phyloP scores from a whole-genome alignment of 345 rosid species.

The Abelmoschus esculentus region DNA sequence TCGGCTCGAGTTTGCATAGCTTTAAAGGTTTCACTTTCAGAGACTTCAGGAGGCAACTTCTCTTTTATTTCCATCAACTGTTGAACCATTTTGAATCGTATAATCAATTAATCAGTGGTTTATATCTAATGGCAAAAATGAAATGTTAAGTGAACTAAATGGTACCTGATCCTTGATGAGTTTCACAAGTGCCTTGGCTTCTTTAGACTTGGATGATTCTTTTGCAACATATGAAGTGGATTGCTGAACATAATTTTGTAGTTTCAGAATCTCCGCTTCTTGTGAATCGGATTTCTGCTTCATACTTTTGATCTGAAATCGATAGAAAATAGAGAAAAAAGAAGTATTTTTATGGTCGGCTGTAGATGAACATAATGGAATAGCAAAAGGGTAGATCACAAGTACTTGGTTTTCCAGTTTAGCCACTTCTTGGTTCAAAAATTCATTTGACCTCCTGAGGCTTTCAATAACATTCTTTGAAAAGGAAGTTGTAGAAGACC shows the following conservation, averaged over 20 bases:
- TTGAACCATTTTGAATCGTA: slow-evolving; percentile 3
- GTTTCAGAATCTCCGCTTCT: slow-evolving; percentile 47
- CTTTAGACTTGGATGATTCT: slow-evolving; percentile 48
- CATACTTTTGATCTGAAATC: slow-evolving; percentile 46
- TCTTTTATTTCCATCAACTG: slow-evolving; percentile 59
- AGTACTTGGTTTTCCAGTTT: slow-evolving; percentile 62
- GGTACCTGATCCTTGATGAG: slow-evolving; percentile 55
- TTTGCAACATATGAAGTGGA: slow-evolving; percentile 38
- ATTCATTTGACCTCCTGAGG: slow-evolving; percentile 40
- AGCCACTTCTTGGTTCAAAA: neutral
- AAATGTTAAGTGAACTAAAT: neutral
- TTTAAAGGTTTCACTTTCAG: slow-evolving; percentile 46
- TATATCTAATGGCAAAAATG: neutral
- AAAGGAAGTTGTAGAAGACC: slow-evolving; percentile 36
- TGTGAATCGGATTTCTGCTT: slow-evolving; percentile 63
- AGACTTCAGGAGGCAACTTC: slow-evolving; percentile 51
- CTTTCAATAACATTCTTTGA: slow-evolving; percentile 70
- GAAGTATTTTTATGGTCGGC: neutral
- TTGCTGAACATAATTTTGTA: slow-evolving; percentile 36
- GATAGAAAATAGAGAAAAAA: slow-evolving; percentile 2
- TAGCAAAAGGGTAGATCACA: slow-evolving; percentile 7
- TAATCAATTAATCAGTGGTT: neutral
- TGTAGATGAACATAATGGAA: slow-evolving; percentile 8
- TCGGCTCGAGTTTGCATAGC: slow-evolving; percentile 48
- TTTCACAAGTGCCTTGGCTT: slow-evolving; percentile 51